Conservation (phyloP, 106 monocot species). For the Amphibolis antarctica region DNA sequence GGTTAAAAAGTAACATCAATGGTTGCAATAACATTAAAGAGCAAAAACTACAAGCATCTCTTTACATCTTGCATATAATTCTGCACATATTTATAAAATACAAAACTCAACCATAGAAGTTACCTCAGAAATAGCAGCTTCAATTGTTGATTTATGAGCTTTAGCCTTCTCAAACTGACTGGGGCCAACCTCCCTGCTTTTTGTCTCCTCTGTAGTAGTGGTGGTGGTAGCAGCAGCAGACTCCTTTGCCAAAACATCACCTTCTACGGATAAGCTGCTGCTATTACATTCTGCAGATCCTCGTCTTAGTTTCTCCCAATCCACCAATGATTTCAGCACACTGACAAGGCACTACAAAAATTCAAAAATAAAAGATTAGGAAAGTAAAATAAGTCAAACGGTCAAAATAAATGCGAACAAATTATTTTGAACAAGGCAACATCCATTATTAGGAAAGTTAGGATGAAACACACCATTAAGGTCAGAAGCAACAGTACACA, state of each 20-base stretch:
- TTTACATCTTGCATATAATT: not conserved
- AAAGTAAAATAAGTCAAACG: not conserved
- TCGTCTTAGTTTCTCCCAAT: conserved; percentile 68
- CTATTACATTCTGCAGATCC: conserved; percentile 35
- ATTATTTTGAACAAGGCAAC: not conserved
- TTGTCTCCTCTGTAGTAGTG: no score
- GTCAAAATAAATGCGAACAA: not conserved
- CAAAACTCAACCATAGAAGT: not conserved
- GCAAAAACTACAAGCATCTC: no score
- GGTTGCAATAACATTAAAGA: not conserved
- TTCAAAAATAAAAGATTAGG: conserved; percentile 16
- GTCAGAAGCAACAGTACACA: no score
- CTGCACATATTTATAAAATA: not conserved
- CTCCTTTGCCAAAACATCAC: conserved; percentile 33
- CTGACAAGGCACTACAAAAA: conserved; percentile 71
- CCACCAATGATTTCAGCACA: conserved; percentile 79
- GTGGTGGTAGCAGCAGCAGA: conserved; percentile 16
- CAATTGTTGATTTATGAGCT: conserved; percentile 94
- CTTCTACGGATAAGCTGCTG: conserved; percentile 36
- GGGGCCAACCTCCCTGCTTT: conserved; percentile 45
- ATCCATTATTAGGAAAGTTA: no score
- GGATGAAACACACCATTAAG: no score
- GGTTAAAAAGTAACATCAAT: not conserved
- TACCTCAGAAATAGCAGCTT: conserved; percentile 85
- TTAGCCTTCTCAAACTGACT: conserved; percentile 90